A percentile compares a stretch with the other conserved stretches of the same genome.
phyloP scores from a whole-genome alignment of 169 alveolate species.

The Plasmodium gaboni region DNA sequence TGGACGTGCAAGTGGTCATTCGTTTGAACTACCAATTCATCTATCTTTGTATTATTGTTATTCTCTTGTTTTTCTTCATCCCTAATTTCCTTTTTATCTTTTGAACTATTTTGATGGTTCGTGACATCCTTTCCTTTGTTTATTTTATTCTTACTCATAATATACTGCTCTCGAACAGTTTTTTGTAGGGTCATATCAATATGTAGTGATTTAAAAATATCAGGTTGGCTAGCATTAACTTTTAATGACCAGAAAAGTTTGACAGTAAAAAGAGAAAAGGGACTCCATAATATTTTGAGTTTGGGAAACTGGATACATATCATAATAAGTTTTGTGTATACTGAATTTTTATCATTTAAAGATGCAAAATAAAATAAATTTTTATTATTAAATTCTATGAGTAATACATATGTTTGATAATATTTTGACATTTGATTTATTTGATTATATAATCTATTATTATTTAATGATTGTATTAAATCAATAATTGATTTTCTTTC shows the following conservation, averaged over 20 bases:
- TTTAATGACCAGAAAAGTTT: conserved; percentile 75
- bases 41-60: not conserved
- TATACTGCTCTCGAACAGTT: conserved; percentile 4
- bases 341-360: conserved; percentile 68
- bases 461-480: conserved; percentile 81
- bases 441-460: conserved; percentile 88
- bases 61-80: not conserved
- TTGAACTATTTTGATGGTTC: not conserved
- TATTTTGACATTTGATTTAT: conserved; percentile 81
- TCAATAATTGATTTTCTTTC: conserved; percentile 89
- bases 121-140: not conserved
- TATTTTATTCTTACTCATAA: not conserved
- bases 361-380: conserved; percentile 66
- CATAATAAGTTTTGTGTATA: conserved; percentile 72
- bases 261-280: conserved; percentile 80
- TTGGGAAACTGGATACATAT: conserved; percentile 77
- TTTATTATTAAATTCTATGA: conserved; percentile 78
- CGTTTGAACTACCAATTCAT: conserved; percentile 1
- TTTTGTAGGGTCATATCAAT: conserved; percentile 50
- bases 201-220: conserved; percentile 74
- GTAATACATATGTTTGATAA: conserved; percentile 73
- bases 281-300: conserved; percentile 81
- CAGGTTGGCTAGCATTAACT: conserved; percentile 72
- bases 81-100: not conserved
- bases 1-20: not conserved